Evolutionary conservation across 2,329 filamentous ascomycete species (phyloP).

Genomic region (Annulohypoxylon truncatum): DNA sequence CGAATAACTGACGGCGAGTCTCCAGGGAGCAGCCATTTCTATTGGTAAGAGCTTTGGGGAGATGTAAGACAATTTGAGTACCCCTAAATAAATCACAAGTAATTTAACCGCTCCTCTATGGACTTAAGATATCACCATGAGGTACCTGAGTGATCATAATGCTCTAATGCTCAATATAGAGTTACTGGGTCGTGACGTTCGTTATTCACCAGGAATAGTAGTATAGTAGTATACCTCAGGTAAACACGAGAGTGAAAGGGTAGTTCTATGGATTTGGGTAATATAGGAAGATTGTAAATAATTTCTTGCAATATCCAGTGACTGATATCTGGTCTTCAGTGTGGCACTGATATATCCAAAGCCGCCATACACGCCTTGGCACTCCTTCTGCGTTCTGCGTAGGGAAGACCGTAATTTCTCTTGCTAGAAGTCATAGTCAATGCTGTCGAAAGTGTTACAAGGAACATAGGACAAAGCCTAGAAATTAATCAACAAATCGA

Average conservation of each 20-base stretch:
- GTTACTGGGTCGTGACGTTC: not conserved
- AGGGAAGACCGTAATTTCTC: no score
- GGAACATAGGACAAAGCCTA: not conserved
- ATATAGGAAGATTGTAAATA: not conserved
- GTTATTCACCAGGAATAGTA: not conserved
- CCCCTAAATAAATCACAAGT: not conserved
- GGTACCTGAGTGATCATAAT: not conserved
- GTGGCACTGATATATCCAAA: not conserved
- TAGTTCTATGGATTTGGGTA: not conserved
- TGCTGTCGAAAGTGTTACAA: not conserved
- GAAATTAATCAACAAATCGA: not conserved
- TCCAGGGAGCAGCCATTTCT: not conserved
- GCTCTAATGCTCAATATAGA: not conserved
- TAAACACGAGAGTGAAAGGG: not conserved
- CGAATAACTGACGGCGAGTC: not conserved
- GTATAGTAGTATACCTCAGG: not conserved
- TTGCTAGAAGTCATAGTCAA: not conserved
- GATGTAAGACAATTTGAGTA: not conserved
- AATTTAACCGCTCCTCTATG: slow-evolving; percentile 10
- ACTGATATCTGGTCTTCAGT: not conserved
- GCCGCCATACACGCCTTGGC: not conserved
- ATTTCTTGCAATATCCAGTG: not conserved
- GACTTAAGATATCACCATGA: not conserved
- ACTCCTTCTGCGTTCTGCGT: not conserved
- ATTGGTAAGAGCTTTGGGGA: not conserved